Evolutionary conservation across 768 basidiomycete genomes (phyloP), one percentile per base, ranked within the genome.

Genomic region (Suillus weaverae): DNA sequence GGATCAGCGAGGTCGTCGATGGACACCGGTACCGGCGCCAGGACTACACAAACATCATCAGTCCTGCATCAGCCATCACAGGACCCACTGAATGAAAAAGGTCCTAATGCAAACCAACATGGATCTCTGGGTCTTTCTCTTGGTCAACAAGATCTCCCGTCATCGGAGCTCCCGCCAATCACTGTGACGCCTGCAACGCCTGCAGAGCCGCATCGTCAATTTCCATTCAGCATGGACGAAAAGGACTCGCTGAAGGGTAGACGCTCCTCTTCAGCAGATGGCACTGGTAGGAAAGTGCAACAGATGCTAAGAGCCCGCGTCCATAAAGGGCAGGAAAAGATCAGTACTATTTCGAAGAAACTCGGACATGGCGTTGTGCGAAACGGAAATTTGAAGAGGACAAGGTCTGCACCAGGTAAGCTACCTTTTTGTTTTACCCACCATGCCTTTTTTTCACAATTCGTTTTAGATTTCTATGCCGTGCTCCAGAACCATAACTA

Each of bases 321-420:
- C 30, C 86, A 92, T 69, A 89, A 91, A 71, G 85, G 89, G 8
- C 88, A 88, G 64, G 88, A 81, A 7, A 83, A 87, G 60, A 90
- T 94, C 50, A 86, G 86, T 33, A 90, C 89, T 20, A 90, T 92
- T 60, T 90, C 90, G 38, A 86, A 83, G 73, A 92, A 86, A 73
- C 88, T 94, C 44, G 91, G 91, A 8, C 84, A 86, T 69, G 89
- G 89, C 7, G 89, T 91, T 22, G 83, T 80, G 18, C 80, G 81
- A 69, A 85, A 83, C 66, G 83, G 85, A 41, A 70, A 71, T 53
- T 70, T 92, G 62, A 85, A 85, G 69, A 82, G 90, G 64, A 77
- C 88, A 14, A 86, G 71, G 66, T 92, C 91, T 4, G 85, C 89
- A 8, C 91, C 91, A 67, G 87, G 92, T 92, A 69, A 35, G 18